These are phyloP conservation scores for Angomonas ambiguus DNA, from an alignment of 208 protist species.

Conservation along the genomic window DNA sequence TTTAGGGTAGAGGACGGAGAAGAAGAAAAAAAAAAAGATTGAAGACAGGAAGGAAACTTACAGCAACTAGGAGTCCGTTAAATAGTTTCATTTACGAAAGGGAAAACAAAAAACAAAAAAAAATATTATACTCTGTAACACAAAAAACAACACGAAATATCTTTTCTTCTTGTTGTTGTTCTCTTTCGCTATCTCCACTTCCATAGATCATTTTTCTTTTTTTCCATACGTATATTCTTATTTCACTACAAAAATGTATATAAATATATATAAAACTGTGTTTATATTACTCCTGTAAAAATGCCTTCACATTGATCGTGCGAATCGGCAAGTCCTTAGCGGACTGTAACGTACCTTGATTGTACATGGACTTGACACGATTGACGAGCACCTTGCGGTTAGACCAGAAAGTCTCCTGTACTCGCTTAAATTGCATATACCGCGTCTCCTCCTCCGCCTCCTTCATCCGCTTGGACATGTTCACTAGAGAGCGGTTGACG, in stretches of 20 bases:
- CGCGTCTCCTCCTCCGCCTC: slow-evolving; percentile 85
- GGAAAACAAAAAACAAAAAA: neutral
- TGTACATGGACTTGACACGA: slow-evolving; percentile 88
- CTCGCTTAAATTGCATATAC: slow-evolving; percentile 81
- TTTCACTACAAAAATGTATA: neutral
- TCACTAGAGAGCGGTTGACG: slow-evolving; percentile 84
- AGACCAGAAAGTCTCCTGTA: slow-evolving; percentile 89
- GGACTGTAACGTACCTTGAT: slow-evolving; percentile 68
- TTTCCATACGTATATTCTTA: neutral
- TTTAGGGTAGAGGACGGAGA: neutral
- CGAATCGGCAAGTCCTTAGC: slow-evolving; percentile 80
- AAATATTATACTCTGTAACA: neutral
- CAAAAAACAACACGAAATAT: too few relatives aligned
- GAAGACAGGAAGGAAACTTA: slow-evolving; percentile 5
- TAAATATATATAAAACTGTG: neutral
- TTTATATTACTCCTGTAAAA: slow-evolving; percentile 51
- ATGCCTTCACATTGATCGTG: slow-evolving; percentile 86
- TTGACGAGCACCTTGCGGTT: slow-evolving; percentile 88
- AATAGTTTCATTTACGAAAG: neutral
- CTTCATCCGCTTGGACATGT: slow-evolving; percentile 86
- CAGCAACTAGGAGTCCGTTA: neutral
- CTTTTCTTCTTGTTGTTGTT: too few relatives aligned
- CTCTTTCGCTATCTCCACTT: too few relatives aligned
- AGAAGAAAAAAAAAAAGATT: slow-evolving; percentile 5
- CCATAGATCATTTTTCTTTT: too few relatives aligned